Percentiles rank a stretch among this genome's conserved stretches.
These are phyloP conservation scores for Gentiana macrophylla DNA, from an alignment of 257 asterid genomes.

Conservation along the genomic window DNA sequence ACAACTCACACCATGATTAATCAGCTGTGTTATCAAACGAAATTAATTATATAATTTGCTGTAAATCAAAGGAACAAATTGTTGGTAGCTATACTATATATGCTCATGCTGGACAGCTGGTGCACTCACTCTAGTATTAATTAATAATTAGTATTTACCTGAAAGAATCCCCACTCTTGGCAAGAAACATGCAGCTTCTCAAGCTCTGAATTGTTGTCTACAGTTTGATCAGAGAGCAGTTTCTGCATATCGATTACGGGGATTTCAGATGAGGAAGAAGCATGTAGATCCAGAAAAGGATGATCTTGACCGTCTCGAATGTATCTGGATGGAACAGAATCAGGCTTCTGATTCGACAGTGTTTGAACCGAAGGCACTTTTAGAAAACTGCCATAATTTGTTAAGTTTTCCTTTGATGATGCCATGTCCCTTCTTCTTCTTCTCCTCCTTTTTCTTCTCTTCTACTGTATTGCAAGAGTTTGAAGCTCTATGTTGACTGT, in stretches of 20 bases:
- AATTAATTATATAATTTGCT: too few species aligned
- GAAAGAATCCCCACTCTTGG: slow-evolving; percentile 44
- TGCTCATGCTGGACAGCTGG: too few species aligned
- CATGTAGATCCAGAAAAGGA: background rate
- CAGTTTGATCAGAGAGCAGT: slow-evolving; percentile 5
- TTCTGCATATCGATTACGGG: slow-evolving; percentile 35
- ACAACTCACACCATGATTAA: slow-evolving; percentile 9
- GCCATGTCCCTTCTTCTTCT: too few species aligned
- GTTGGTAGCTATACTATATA: too few species aligned
- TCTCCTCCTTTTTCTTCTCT: too few species aligned
- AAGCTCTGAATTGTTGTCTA: slow-evolving; percentile 27
- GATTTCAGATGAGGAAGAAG: slow-evolving; percentile 10
- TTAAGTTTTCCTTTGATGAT: too few species aligned
- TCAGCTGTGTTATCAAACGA: slow-evolving; percentile 1
- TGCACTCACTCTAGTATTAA: too few species aligned
- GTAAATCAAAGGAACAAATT: too few species aligned
- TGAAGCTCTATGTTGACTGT: too few species aligned
- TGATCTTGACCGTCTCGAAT: slow-evolving; percentile 22
- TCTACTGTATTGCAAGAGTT: too few species aligned
- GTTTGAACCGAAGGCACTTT: slow-evolving; percentile 39
- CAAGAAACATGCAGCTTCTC: slow-evolving; percentile 32
- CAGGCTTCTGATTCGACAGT: slow-evolving; percentile 26
- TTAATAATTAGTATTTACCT: background rate
- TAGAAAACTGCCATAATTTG: too few species aligned
- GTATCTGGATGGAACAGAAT: slow-evolving; percentile 34